Conservation (phyloP, 768 basidiomycete genomes). For the Clavulina sp. region DNA sequence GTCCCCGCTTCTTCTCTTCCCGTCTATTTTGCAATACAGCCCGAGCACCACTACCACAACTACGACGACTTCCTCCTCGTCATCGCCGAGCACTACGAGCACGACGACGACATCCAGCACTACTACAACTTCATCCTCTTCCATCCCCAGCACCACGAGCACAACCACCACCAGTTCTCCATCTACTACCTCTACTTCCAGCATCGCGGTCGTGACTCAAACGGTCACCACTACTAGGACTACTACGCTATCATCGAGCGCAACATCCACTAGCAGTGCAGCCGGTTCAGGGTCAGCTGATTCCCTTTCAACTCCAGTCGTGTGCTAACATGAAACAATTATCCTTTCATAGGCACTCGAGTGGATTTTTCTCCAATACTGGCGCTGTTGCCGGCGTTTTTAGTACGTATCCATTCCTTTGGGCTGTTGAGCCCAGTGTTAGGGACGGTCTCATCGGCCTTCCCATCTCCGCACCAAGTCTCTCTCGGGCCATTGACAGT, state of each 20-base stretch:
- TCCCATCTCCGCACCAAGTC: no score
- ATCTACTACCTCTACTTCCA: neutral
- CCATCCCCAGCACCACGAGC: neutral
- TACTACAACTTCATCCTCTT: neutral
- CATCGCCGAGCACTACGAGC: neutral
- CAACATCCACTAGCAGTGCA: neutral
- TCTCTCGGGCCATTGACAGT: no score
- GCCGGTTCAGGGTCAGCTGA: no score
- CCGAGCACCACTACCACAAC: neutral
- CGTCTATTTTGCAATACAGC: neutral
- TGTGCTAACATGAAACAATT: neutral
- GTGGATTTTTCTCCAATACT: conserved; percentile 1
- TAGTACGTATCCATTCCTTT: neutral
- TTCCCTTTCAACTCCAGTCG: no score
- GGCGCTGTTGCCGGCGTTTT: neutral
- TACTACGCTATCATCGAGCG: neutral
- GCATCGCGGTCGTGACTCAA: neutral
- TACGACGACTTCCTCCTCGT: neutral
- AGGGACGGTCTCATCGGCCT: no score
- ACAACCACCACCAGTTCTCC: neutral
- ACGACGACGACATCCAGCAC: neutral
- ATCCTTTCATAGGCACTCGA: neutral
- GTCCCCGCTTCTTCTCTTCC: neutral
- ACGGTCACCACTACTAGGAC: neutral
- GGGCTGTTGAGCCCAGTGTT: neutral